phyloP scores from a whole-genome alignment of 75 land plant species.

The Selaginella moellendorffii region DNA sequence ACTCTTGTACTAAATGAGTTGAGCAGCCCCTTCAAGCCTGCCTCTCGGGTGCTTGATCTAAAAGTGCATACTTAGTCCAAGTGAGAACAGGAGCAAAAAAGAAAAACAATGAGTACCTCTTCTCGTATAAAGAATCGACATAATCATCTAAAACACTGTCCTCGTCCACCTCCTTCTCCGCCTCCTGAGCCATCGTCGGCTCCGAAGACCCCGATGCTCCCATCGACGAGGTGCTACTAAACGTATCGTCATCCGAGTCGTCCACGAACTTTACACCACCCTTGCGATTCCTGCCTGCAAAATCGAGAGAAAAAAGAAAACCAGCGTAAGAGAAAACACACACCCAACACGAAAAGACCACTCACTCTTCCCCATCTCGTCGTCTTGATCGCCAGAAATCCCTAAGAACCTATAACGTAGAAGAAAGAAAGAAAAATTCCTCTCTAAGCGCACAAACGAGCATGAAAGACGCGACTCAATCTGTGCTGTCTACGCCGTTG shows the following conservation, averaged over 20 bases:
- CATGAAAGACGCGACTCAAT: no score
- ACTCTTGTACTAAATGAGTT: slow-evolving; percentile 41
- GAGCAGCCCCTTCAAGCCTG: slow-evolving; percentile 46
- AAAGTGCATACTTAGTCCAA: neutral
- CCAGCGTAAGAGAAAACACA: no score
- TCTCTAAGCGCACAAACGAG: no score
- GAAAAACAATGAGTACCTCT: slow-evolving; percentile 28
- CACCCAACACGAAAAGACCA: no score
- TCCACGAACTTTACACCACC: slow-evolving; percentile 16
- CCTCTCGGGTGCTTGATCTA: slow-evolving; percentile 67
- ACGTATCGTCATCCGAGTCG: slow-evolving; percentile 38
- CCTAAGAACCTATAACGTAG: no score
- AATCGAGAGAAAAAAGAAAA: no score
- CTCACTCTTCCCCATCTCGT: no score
- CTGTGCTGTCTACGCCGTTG: no score
- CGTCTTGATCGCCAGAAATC: no score
- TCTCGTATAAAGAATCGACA: slow-evolving; percentile 43
- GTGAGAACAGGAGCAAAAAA: neutral
- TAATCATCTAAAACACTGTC: slow-evolving; percentile 24
- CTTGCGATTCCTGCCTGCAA: slow-evolving; percentile 11
- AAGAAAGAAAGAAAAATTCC: no score
- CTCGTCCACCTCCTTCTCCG: slow-evolving; percentile 28
- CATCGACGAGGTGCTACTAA: slow-evolving; percentile 36
- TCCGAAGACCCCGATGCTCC: slow-evolving; percentile 27
- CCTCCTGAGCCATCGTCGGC: slow-evolving; percentile 16